Evolutionary conservation across 768 basidiomycete genomes (phyloP).

Genomic region (Podaxis mareebaensis): DNA sequence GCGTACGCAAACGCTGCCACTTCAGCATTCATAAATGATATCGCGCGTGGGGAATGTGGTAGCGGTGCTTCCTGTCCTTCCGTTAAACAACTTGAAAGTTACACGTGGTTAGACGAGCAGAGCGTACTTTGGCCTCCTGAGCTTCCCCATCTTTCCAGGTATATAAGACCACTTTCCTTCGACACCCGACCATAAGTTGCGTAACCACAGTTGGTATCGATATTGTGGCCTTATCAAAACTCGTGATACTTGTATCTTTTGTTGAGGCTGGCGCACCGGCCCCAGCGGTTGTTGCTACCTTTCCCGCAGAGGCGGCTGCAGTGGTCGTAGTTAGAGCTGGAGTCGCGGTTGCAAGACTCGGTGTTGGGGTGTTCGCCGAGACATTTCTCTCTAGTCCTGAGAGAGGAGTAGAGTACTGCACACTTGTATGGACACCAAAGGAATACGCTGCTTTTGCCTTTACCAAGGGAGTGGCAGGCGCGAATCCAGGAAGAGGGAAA

Average conservation of each 20-base stretch:
- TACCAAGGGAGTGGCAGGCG: slow-evolving; percentile 67
- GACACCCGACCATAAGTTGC: slow-evolving; percentile 80
- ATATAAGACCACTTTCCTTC: slow-evolving; percentile 82
- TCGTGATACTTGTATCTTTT: not conserved
- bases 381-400: slow-evolving; percentile 20
- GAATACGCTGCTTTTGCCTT: slow-evolving; percentile 84
- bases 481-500: slow-evolving; percentile 71
- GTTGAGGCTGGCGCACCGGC: not conserved
- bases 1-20: slow-evolving; percentile 77
- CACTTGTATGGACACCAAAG: slow-evolving; percentile 70
- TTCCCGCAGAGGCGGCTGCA: not conserved
- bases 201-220: slow-evolving; percentile 72
- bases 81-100: not conserved
- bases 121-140: slow-evolving; percentile 64
- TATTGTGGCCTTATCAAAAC: slow-evolving; percentile 25
- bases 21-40: slow-evolving; percentile 69
- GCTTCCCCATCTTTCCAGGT: slow-evolving; percentile 85
- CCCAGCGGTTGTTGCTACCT: not conserved
- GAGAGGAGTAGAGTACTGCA: slow-evolving; percentile 44
- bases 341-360: slow-evolving; percentile 20
- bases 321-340: not conserved
- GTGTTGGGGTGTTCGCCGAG: slow-evolving; percentile 29
- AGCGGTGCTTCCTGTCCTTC: slow-evolving; percentile 69
- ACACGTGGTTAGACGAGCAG: not conserved
- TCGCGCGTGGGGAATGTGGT: slow-evolving; percentile 87